Evolutionary conservation across 2,329 filamentous ascomycete species (phyloP), one percentile per base, ranked within the genome.

Genomic region (Calonectria honghensis): DNA sequence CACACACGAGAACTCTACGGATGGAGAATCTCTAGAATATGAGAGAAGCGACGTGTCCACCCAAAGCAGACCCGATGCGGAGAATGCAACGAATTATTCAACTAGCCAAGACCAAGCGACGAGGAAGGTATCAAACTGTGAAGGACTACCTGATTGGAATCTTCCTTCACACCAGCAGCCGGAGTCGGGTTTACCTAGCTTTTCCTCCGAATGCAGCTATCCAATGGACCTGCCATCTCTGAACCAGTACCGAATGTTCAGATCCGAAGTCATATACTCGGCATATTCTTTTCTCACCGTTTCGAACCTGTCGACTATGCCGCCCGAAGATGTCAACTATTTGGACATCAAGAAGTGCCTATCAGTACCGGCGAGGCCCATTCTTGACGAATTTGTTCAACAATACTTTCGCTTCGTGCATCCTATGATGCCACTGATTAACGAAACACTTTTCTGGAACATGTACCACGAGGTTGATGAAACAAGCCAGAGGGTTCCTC

Each of bases 371-470:
- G 85, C 83, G 0, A 82, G 83, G 29, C 73, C 81, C 0, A 81
- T 87, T 1, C 80, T 89, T 0, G 86, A 89, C 67, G 87, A 88
- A 65, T 89, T 90, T 72, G 83, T 90, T 6, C 84, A 86, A 76
- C 85, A 88, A 64, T 88, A 88, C 75, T 88, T 88, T 70, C 79
- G 88, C 16, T 86, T 88, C 68, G 85, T 88, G n/a, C 87, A 88
- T 70, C 86, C 87, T 1, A 76, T 87, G 37, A 79, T 88, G 37
- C 87, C 87, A 0, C 79, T 88, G 29, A 75, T 88, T 35, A 84
- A 88, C 65, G 86, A 90, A 77, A 86, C 86, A 0, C 84, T 88
- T 51, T 75, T 79, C 51, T 79, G 76, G 77, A 67, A 74, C 20
- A 67, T 73, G 41, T 79, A 79, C 37, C 50, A 27, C 9, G 52